Base-by-base conservation (phyloP, 2,329 filamentous ascomycete species). In the Beauveria caledonica region DNA sequence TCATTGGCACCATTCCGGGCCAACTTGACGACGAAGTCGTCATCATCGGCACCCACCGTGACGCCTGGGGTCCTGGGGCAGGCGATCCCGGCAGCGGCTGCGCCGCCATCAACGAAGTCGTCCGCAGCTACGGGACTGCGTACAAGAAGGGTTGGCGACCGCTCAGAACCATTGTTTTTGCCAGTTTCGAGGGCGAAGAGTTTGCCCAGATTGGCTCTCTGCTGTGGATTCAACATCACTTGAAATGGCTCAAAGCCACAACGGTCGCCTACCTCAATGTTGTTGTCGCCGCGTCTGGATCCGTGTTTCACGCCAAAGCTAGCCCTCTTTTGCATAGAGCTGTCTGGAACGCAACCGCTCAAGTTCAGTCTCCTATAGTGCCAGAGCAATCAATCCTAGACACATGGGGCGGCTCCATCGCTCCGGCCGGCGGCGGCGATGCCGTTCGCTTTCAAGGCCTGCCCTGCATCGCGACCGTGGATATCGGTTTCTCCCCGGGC, bases 61-160 rank as follows among this genome's bases (percentile, higher is more conserved):
- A 94, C 71, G 87, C 89, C 0, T 93, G 89, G 89, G 86, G 92
- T 70, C 83, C 87, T 50, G 90, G 90, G n/a, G 90, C 90, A n/a
- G 88, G 82, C 3, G 90, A 94, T 65, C 90, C 90, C 0, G 92
- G 92, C 73, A 89, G 87, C 62, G 90, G 90, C 55, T 90, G 87
- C 9, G 88, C 90, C 1, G 84, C 87, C 1, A 74, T 94, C 17
- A 88, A 90, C 54, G 90, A 94, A 67, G 81, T 93, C 2, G 81
- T 90, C 48, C 81, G 86, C 52, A 85, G 85, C 11, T 89, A 93
- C 65, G 88, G 88, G 5, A 77, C 82, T 60, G 86, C 90, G 8
- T 73, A 89, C 0, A 78, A 84, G 13, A 79, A 80, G n/a, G 90
- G 90, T 9, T 95, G 90, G 90, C 88, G 86, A 68, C 90, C 90